Evolutionary conservation across 345 rosid species (phyloP).

Genomic region (Linum tenue): DNA sequence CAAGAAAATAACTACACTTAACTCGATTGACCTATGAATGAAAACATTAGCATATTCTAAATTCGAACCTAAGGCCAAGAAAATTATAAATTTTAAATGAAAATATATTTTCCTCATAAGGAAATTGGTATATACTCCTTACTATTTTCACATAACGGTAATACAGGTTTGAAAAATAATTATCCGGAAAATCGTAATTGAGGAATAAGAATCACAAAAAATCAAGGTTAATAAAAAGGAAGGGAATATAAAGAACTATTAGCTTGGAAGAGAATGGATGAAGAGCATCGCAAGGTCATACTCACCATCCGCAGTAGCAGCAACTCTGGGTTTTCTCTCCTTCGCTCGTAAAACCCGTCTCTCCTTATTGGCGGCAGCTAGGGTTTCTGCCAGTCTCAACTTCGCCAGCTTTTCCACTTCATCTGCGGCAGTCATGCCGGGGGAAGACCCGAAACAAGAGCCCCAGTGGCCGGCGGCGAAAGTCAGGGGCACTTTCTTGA

Average conservation of each 20-base stretch:
- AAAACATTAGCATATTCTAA: too few species aligned
- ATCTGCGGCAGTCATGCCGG: conserved; percentile 15
- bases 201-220: background rate
- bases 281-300: background rate
- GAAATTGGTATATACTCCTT: too few species aligned
- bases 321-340: background rate
- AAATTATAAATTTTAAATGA: too few species aligned
- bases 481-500: conserved; percentile 72
- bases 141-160: too few species aligned
- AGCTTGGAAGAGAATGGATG: background rate
- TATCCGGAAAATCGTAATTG: too few species aligned
- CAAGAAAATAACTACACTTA: too few species aligned
- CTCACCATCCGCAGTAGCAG: background rate
- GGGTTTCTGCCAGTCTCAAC: conserved; percentile 1
- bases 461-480: conserved; percentile 53
- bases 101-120: too few species aligned
- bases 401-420: background rate
- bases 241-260: background rate
- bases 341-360: background rate
- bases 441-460: conserved; percentile 12
- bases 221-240: background rate
- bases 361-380: conserved; percentile 1
- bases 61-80: too few species aligned
- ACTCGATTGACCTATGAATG: too few species aligned
- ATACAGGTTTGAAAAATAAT: too few species aligned